Conservation (phyloP, 371 early-diverging fungal genomes). For the Rhizopus delemar region DNA sequence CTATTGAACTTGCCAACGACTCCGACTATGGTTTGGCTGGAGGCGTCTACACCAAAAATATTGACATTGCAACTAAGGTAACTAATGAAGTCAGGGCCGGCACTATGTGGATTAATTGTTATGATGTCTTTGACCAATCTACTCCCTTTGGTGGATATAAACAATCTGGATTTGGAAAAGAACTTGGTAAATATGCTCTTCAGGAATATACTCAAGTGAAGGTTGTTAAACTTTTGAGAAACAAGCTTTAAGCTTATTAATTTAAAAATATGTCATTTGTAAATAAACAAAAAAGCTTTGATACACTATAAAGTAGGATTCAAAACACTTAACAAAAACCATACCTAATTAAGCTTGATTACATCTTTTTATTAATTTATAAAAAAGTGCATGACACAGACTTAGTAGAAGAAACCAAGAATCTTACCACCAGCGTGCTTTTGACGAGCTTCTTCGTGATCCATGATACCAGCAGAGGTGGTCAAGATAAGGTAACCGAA, state of each 20-base stretch:
- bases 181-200: slow-evolving; percentile 74
- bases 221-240: slow-evolving; percentile 48
- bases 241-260: background rate
- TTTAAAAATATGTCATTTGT: no score
- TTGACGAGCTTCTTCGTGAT: slow-evolving; percentile 99
- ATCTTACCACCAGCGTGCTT: slow-evolving; percentile 99
- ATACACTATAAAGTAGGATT: background rate
- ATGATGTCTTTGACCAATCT: slow-evolving; percentile 47
- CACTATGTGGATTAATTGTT: slow-evolving; percentile 53
- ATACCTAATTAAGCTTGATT: no score
- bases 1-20: slow-evolving; percentile 73
- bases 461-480: slow-evolving; percentile 99
- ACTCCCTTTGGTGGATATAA: slow-evolving; percentile 92
- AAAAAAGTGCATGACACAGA: background rate
- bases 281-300: no score
- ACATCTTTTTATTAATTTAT: background rate
- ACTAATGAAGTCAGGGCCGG: slow-evolving; percentile 72
- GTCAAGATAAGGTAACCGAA: slow-evolving; percentile 98
- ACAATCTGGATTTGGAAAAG: slow-evolving; percentile 82
- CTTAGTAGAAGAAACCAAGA: slow-evolving; percentile 84
- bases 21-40: slow-evolving; percentile 85
- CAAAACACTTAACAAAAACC: no score
- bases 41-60: slow-evolving; percentile 75
- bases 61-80: slow-evolving; percentile 63
- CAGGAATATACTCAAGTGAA: slow-evolving; percentile 72